Conservation (phyloP, 352 stramenopile genomes). For the Blastocystis hominis region DNA sequence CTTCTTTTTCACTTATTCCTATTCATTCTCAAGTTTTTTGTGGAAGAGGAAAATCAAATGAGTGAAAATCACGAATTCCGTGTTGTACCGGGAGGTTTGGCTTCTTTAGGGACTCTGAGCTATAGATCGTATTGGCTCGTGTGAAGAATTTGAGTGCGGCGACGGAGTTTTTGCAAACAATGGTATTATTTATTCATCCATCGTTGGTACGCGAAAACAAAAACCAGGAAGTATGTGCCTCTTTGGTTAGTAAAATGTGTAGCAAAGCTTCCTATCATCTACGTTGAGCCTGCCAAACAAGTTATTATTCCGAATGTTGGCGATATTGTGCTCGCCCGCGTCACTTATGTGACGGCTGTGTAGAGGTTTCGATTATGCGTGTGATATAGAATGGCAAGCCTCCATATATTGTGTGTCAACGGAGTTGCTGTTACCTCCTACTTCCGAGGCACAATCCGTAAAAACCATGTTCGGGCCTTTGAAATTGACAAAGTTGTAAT, state of each 20-base stretch:
- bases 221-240: background rate
- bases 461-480: conserved; percentile 56
- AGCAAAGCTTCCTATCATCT: background rate
- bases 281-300: background rate
- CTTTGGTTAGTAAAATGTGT: background rate
- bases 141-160: background rate
- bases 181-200: conserved; percentile 31
- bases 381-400: conserved; percentile 3
- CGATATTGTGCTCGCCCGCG: conserved; percentile 42
- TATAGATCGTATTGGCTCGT: conserved; percentile 40
- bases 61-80: background rate
- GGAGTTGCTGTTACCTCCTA: background rate
- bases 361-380: background rate
- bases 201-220: background rate
- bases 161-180: conserved; percentile 47
- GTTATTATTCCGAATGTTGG: conserved; percentile 45
- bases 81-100: conserved; percentile 49
- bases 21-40: background rate
- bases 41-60: background rate
- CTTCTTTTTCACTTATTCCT: background rate
- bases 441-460: conserved; percentile 49
- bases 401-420: conserved; percentile 44
- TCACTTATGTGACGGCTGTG: conserved; percentile 17
- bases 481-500: conserved; percentile 54
- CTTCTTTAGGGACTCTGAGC: background rate